A percentile compares a stretch with the other conserved stretches of the same genome.
Evolutionary conservation across 2,329 filamentous ascomycete species (phyloP).

Genomic region (Botrytis paeoniae): DNA sequence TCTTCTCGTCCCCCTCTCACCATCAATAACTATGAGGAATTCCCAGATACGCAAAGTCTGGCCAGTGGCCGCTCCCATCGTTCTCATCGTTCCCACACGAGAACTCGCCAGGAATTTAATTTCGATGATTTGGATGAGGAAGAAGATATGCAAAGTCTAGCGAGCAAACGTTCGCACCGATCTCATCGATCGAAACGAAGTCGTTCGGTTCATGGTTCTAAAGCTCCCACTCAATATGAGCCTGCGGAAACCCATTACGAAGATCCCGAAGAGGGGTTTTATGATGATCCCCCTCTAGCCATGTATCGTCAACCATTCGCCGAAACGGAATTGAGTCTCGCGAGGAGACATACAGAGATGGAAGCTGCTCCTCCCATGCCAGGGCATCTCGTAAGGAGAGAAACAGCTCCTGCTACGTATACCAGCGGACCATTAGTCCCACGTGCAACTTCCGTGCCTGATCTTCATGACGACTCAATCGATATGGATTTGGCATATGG

Average conservation of each 20-base stretch:
- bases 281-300: not conserved
- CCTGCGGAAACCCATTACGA: slow-evolving; percentile 23
- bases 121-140: slow-evolving; percentile 11
- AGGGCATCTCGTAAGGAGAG: slow-evolving; percentile 4
- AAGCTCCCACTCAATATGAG: slow-evolving; percentile 21
- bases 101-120: slow-evolving; percentile 6
- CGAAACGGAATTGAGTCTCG: slow-evolving; percentile 21
- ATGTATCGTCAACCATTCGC: slow-evolving; percentile 29
- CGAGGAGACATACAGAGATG: slow-evolving; percentile 32
- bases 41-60: slow-evolving; percentile 11
- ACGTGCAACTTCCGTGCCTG: slow-evolving; percentile 24
- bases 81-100: slow-evolving; percentile 14
- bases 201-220: slow-evolving; percentile 9
- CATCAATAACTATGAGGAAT: slow-evolving; percentile 13
- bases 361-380: slow-evolving; percentile 13
- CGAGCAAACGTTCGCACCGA: slow-evolving; percentile 22
- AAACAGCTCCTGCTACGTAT: slow-evolving; percentile 9
- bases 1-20: slow-evolving; percentile 21
- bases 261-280: slow-evolving; percentile 6
- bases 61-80: slow-evolving; percentile 22
- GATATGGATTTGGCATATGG: slow-evolving; percentile 95
- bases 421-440: slow-evolving; percentile 16
- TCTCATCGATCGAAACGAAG: slow-evolving; percentile 18
- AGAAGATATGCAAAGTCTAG: slow-evolving; percentile 17
- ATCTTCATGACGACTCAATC: slow-evolving; percentile 48